Percentiles rank a stretch among this genome's conserved stretches.
These are phyloP conservation scores for Talaromyces ruber DNA, from an alignment of 495 filamentous ascomycete genomes.

Conservation along the genomic window DNA sequence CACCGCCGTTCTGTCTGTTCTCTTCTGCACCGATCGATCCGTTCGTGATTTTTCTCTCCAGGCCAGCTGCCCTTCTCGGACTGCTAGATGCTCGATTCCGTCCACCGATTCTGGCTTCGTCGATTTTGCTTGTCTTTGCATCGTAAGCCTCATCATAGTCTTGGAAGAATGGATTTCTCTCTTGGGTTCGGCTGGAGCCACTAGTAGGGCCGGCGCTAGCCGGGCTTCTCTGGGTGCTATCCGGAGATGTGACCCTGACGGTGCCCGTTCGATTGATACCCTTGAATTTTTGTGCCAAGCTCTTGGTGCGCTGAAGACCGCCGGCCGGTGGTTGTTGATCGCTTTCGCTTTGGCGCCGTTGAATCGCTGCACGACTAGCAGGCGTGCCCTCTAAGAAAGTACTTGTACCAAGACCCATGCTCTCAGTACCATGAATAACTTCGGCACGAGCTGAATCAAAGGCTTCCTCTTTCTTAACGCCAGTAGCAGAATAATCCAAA, in stretches of 20 bases:
- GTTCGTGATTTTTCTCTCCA: constrained; percentile 52
- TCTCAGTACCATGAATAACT: constrained; percentile 75
- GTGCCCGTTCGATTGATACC: constrained; percentile 52
- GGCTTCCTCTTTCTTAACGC: constrained; percentile 24
- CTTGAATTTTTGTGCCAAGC: constrained; percentile 76
- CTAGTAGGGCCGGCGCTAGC: constrained; percentile 23
- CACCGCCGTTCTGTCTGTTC: constrained; percentile 54
- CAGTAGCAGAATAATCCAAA: constrained; percentile 56
- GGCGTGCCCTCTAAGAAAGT: constrained; percentile 95
- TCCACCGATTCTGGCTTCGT: constrained; percentile 32
- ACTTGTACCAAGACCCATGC: constrained; percentile 79
- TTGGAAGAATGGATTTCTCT: constrained; percentile 80
- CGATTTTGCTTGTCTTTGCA: constrained; percentile 56
- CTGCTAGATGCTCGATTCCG: constrained; percentile 52
- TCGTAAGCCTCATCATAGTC: constrained; percentile 73
- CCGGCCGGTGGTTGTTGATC: constrained; percentile 40
- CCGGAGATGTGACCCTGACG: constrained; percentile 40
- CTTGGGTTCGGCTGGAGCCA: constrained; percentile 27
- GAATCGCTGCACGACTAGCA: constrained; percentile 74
- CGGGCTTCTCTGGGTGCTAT: constrained; percentile 35
- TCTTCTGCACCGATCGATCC: background rate
- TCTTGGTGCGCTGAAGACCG: constrained; percentile 84
- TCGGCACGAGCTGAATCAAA: constrained; percentile 55
- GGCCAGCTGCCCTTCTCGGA: constrained; percentile 41
- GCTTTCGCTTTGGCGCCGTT: constrained; percentile 61